Evolutionary conservation across 2,329 filamentous ascomycete genomes (phyloP).

Genomic region (Sporothrix luriei): DNA sequence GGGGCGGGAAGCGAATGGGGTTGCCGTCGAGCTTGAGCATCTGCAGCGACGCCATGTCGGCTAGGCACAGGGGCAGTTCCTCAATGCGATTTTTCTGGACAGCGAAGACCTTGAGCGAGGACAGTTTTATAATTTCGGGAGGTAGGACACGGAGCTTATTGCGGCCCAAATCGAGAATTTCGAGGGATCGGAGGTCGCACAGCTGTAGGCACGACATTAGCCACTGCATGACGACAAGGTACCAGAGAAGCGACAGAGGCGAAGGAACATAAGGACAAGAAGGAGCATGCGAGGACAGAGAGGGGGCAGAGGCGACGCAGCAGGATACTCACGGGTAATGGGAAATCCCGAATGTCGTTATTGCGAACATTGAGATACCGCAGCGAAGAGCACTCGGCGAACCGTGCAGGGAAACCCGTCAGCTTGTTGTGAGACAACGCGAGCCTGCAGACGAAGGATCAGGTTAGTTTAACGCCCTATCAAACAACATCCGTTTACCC

Average conservation of each 20-base stretch:
- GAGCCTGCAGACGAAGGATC: constrained; percentile 54
- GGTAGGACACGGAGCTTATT: constrained; percentile 82
- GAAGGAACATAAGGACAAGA: constrained; percentile 12
- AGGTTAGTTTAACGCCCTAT: constrained; percentile 4
- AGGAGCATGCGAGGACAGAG: not conserved
- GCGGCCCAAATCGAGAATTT: constrained; percentile 89
- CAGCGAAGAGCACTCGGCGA: constrained; percentile 74
- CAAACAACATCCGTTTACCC: not conserved
- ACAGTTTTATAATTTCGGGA: constrained; percentile 75
- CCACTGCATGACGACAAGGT: constrained; percentile 15
- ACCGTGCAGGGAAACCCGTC: constrained; percentile 67
- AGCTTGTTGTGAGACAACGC: constrained; percentile 81
- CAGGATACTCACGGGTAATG: constrained; percentile 52
- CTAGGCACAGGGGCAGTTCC: constrained; percentile 78
- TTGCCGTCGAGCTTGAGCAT: constrained; percentile 90
- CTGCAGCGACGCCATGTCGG: constrained; percentile 86
- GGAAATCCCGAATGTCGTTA: constrained; percentile 69
- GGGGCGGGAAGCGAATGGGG: constrained; percentile 77
- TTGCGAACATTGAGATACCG: constrained; percentile 80
- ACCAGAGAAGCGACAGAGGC: constrained; percentile 36
- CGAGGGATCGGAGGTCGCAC: constrained; percentile 80
- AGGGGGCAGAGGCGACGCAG: not conserved
- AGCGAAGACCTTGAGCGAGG: constrained; percentile 85
- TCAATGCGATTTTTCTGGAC: constrained; percentile 85
- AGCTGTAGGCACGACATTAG: constrained; percentile 57